Base-by-base conservation (phyloP, 495 filamentous ascomycete species). In the Xylaria palmicola region DNA sequence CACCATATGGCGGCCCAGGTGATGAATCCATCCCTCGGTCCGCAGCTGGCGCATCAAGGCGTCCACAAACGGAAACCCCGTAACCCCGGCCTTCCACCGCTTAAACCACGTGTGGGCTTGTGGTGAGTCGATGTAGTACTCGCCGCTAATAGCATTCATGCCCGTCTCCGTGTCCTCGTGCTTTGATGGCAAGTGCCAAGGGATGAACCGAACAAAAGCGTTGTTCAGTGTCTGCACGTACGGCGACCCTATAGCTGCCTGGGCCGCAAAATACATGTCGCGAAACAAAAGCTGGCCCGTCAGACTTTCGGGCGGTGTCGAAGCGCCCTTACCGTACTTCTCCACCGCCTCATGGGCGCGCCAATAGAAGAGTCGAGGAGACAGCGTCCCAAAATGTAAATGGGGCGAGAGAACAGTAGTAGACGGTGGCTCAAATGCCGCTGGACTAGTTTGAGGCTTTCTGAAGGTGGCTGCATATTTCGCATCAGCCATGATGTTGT, bases 231-330 rank as follows among this genome's bases (percentile, higher is more conserved):
- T 87, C 54, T 84, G 83, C 4, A 29, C 74, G 62, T 85, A 90
- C 0, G 73, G 56, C 48, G 79, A 75, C 3, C 88, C 87, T 2
- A 90, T 72, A 0, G 79, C 76, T 2, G 87, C 84, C 67, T 91
- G 87, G 0, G 88, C 88, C 32, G 76, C 87, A 59, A 91, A 89
- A 72, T 89, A 91, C 88, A 90, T 91, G 58, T 91, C 88, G 0
- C 88, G 77, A 67, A 91, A 91, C 0, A 89, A 76, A 1, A 90
- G 73, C 64, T 91, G 88, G 13, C 88, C 88, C 2, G 81, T 85
- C 3, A 91, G 69, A 51, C 83, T 87, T 1, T 81, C 83, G 0
- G 88, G 88, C 0, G 84, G 79, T 9, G 75, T 66, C 1, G 82
- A 79, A 6, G 76, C 78, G 44, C 69, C 69, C 56, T 82, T 82